These are phyloP conservation scores for Colletotrichum abscissum DNA, from an alignment of 2,329 filamentous ascomycete species.

Conservation along the genomic window DNA sequence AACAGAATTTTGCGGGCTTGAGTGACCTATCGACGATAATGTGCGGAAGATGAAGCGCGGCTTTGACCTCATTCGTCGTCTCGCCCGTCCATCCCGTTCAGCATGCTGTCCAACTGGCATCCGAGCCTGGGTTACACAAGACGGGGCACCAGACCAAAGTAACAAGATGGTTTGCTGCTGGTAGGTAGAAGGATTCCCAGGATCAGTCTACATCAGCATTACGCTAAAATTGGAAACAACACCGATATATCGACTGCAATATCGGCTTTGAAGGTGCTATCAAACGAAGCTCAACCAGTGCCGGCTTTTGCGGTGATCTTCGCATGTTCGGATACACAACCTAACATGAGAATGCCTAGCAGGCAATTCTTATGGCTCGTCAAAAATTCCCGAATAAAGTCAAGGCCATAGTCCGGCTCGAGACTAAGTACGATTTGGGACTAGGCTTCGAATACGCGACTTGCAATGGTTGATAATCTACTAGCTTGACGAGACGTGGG, in stretches of 20 bases:
- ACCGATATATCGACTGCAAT: conserved; percentile 4
- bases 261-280: not conserved
- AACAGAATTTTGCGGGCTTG: not conserved
- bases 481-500: conserved; percentile 7
- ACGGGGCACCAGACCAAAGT: conserved; percentile 11
- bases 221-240: conserved; percentile 26
- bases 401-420: conserved; percentile 44
- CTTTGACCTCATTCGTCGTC: not conserved
- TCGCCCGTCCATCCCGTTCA: not conserved
- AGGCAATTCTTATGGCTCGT: conserved; percentile 28
- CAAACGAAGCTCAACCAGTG: conserved; percentile 3
- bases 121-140: conserved; percentile 16
- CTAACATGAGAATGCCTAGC: not conserved
- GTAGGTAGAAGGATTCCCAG: not conserved
- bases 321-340: not conserved
- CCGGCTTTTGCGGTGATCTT: conserved; percentile 2
- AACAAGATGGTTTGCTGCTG: conserved; percentile 8
- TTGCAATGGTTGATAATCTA: not conserved
- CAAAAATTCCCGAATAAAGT: conserved; percentile 38
- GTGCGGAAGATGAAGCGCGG: not conserved
- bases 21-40: not conserved
- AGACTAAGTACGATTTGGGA: conserved; percentile 28
- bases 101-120: not conserved
- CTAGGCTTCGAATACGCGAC: conserved; percentile 9
- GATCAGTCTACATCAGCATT: not conserved